phyloP scores from a whole-genome alignment of 176 grass and related monocot genomes.

The Aechmea fasciata region DNA sequence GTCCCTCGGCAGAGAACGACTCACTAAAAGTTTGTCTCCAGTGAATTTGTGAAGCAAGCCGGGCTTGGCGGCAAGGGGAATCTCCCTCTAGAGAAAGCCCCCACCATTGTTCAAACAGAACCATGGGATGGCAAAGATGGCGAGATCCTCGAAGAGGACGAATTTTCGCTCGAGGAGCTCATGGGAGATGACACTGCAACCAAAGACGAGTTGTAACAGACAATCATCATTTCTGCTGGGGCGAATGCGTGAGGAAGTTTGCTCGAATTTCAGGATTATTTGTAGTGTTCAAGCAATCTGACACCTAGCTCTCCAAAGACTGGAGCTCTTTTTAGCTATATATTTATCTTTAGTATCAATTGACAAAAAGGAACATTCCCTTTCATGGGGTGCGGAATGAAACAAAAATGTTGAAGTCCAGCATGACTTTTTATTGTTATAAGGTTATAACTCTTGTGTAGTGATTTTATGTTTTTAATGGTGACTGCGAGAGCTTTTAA shows the following conservation, averaged over 20 bases:
- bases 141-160: constrained; percentile 82
- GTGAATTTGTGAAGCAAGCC: constrained; percentile 92
- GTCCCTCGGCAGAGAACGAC: neutral
- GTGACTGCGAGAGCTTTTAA: no score
- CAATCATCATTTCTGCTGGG: neutral
- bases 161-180: constrained; percentile 93
- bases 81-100: constrained; percentile 50
- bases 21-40: constrained; percentile 26
- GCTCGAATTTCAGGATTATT: neutral
- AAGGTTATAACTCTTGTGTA: no score
- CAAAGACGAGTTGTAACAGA: constrained; percentile 73
- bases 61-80: constrained; percentile 85
- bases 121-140: constrained; percentile 98
- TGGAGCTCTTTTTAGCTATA: neutral
- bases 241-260: neutral
- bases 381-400: no score
- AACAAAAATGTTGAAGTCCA: no score
- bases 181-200: constrained; percentile 43
- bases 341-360: neutral
- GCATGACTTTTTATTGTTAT: no score
- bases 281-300: neutral
- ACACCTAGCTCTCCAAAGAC: neutral
- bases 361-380: no score
- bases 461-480: no score
- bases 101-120: constrained; percentile 44